Percentiles rank a stretch among this genome's conserved stretches.
Conservation (phyloP, 2,329 filamentous ascomycete species). For the Aureobasidium mangrovei region DNA sequence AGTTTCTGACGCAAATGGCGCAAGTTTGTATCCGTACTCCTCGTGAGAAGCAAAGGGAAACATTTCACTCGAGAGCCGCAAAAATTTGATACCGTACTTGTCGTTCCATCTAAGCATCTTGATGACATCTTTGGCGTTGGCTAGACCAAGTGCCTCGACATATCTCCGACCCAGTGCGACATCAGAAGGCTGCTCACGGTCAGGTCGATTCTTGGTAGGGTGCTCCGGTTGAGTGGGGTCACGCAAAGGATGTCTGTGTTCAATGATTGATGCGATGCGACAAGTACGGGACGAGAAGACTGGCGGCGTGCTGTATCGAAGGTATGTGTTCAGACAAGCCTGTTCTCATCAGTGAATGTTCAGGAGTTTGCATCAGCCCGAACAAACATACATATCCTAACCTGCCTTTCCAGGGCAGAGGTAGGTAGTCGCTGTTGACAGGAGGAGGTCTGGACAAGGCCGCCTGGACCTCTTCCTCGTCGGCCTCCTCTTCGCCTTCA, state of each 20-base stretch:
- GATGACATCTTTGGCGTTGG: constrained; percentile 72
- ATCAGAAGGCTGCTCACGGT: constrained; percentile 61
- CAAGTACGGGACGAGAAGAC: constrained; percentile 89
- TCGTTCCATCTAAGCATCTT: constrained; percentile 92
- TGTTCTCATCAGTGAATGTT: constrained; percentile 23
- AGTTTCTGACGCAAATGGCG: constrained; percentile 70
- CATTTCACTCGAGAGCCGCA: constrained; percentile 91
- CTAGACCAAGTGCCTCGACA: constrained; percentile 66
- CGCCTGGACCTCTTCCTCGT: constrained; percentile 50
- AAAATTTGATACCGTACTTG: constrained; percentile 81
- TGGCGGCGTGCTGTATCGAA: constrained; percentile 70
- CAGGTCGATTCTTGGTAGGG: constrained; percentile 74
- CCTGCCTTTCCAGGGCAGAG: constrained; percentile 82
- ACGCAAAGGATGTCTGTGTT: constrained; percentile 73
- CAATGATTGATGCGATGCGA: constrained; percentile 79
- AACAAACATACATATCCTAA: constrained; percentile 66
- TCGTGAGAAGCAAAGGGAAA: constrained; percentile 90
- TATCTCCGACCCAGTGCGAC: constrained; percentile 59
- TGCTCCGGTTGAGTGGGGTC: constrained; percentile 72
- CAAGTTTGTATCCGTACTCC: constrained; percentile 77
- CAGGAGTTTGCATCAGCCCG: background rate
- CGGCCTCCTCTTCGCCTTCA: constrained; percentile 43
- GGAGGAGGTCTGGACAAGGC: constrained; percentile 59
- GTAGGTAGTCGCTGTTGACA: constrained; percentile 73
- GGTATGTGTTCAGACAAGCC: constrained; percentile 89